Percentiles rank a stretch among this genome's conserved stretches.
These are phyloP conservation scores for Beta lomatogona DNA, from an alignment of 179 eudicot species.

Conservation along the genomic window DNA sequence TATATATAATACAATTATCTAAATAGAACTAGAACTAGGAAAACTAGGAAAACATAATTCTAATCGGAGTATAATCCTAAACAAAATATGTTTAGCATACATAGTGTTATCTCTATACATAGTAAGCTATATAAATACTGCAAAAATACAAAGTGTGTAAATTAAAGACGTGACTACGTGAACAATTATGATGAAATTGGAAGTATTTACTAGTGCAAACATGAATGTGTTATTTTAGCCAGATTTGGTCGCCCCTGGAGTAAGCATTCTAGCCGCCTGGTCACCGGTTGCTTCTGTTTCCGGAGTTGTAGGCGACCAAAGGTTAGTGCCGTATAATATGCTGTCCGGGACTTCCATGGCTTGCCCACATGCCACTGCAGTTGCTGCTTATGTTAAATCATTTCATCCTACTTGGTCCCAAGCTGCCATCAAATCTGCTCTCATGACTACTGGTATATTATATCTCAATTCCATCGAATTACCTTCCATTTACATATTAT, in stretches of 20 bases:
- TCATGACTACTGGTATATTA: constrained; percentile 29
- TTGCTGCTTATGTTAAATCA: constrained; percentile 26
- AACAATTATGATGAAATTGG: too few relatives aligned
- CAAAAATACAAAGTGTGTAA: too few relatives aligned
- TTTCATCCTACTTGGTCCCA: constrained; percentile 32
- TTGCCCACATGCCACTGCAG: constrained; percentile 28
- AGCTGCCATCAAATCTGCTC: constrained; percentile 28
- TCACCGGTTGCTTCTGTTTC: not conserved
- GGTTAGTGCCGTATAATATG: constrained; percentile 14
- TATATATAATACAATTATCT: too few relatives aligned
- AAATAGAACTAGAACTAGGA: too few relatives aligned
- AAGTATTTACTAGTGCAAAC: not conserved
- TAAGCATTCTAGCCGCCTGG: constrained; percentile 21
- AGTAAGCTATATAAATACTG: too few relatives aligned
- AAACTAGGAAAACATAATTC: too few relatives aligned
- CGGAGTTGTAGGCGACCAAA: constrained; percentile 2
- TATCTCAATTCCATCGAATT: not conserved
- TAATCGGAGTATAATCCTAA: too few relatives aligned
- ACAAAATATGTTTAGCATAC: too few relatives aligned
- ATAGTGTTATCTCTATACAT: too few relatives aligned
- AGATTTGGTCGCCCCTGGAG: constrained; percentile 23
- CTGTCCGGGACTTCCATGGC: constrained; percentile 27
- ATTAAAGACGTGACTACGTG: too few relatives aligned
- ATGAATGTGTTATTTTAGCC: not conserved
- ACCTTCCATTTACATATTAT: too few relatives aligned